Percentiles rank a stretch among this genome's conserved stretches.
Evolutionary conservation across 768 basidiomycete genomes (phyloP).

Genomic region (Tricholoma saponaceum): DNA sequence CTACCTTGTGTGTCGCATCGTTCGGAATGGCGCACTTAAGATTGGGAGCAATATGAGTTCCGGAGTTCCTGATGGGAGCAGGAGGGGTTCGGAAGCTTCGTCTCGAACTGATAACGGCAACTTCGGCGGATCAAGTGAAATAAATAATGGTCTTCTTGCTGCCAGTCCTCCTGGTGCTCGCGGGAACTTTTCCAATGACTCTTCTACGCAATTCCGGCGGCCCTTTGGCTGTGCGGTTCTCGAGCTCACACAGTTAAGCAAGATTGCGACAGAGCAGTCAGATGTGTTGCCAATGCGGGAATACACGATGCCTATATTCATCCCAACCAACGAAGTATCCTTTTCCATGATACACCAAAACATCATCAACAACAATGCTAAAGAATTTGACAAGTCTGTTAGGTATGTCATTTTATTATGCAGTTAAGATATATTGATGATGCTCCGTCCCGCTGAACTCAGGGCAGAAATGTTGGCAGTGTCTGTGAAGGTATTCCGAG

Average conservation of each 20-base stretch:
- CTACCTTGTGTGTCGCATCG: conserved; percentile 86
- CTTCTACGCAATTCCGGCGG: conserved; percentile 59
- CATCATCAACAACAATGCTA: conserved; percentile 74
- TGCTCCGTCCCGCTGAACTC: conserved; percentile 1
- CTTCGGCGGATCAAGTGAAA: conserved; percentile 18
- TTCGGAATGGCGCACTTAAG: conserved; percentile 84
- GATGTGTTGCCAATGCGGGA: conserved; percentile 69
- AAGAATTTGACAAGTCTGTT: conserved; percentile 79
- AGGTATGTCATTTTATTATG: conserved; percentile 44
- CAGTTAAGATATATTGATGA: neutral
- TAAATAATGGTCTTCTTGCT: conserved; percentile 4
- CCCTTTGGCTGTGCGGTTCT: conserved; percentile 97
- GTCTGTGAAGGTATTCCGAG: conserved; percentile 82
- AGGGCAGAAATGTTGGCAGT: conserved; percentile 89
- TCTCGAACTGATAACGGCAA: conserved; percentile 30
- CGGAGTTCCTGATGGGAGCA: conserved; percentile 37
- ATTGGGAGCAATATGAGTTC: conserved; percentile 55
- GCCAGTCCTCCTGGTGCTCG: conserved; percentile 13
- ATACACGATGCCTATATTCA: conserved; percentile 83
- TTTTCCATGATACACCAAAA: conserved; percentile 96
- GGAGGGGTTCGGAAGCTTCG: conserved; percentile 55
- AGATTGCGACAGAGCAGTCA: conserved; percentile 58
- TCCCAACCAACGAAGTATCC: conserved; percentile 74
- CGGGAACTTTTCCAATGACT: conserved; percentile 23
- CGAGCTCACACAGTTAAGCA: conserved; percentile 72